Evolutionary conservation across 441 rosid genomes (phyloP).

Genomic region (Pelargonium fulgidum): DNA sequence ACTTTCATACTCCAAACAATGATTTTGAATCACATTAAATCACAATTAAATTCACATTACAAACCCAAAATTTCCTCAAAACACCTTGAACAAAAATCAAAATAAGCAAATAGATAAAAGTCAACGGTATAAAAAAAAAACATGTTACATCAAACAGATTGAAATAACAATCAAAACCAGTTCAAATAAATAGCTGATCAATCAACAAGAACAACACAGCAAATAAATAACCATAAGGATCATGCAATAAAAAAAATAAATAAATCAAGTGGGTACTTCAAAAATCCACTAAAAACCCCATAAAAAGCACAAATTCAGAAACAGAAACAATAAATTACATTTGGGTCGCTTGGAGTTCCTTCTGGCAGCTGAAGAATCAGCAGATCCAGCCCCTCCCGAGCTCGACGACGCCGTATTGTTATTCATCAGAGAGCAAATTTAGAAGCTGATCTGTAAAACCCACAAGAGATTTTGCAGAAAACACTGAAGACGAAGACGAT

Average conservation of each 20-base stretch:
- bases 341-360: slow-evolving; percentile 11
- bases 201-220: neutral
- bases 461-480: neutral
- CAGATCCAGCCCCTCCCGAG: slow-evolving; percentile 7
- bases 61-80: neutral
- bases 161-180: neutral
- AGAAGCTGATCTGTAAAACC: slow-evolving; percentile 3
- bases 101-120: neutral
- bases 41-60: neutral
- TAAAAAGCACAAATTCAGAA: neutral
- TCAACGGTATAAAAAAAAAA: neutral
- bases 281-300: neutral
- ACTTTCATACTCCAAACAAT: neutral
- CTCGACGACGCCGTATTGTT: slow-evolving; percentile 4
- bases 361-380: slow-evolving; percentile 5
- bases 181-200: neutral
- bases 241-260: neutral
- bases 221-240: neutral
- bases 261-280: neutral
- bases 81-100: neutral
- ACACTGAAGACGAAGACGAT: neutral
- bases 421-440: neutral
- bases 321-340: neutral
- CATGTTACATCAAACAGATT: neutral
- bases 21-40: neutral